Base-by-base conservation (phyloP, 2,329 filamentous ascomycete genomes). In the Scortechinia acanthostroma region DNA sequence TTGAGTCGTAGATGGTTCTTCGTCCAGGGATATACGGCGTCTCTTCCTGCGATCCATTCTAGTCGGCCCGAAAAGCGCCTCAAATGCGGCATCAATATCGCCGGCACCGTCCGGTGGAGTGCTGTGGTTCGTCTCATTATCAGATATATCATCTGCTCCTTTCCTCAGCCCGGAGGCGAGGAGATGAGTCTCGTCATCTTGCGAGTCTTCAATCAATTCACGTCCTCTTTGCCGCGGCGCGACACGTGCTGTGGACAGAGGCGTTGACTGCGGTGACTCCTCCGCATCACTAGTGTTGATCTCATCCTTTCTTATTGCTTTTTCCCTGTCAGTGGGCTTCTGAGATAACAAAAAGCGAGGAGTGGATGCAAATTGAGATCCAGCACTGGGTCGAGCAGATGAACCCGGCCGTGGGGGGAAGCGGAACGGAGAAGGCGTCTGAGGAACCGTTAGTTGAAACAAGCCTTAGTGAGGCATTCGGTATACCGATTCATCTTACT, bases 31-130 rank as follows among this genome's bases (percentile, higher is more conserved):
- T 21, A 59, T 47, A 15, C 61, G 61, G 15, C 58, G 58, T 33
- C 61, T 54, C 52, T 65, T 66, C 17, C 52, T 49, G 13, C 53
- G 48, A 33, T 53, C 49, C 19, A n/a, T n/a, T n/a, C 49, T 47
- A n/a, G 51, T 49, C 2, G 54, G 44, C 2, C 53, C 51, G 46
- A 64, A 63, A 2, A 61, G 51, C 13, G 51, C 53, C 25, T 65
- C 58, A 17, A 58, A 53, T 19, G 57, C 55, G 2, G 50, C 45
- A 42, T 58, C 53, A 3, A 56, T 13, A 15, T 19, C 35, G 6
- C 14, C 10, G 20, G 35, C 14, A 40, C 13, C 10, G 20, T 13
- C 13, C 6, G 10, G 35, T 19, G 17, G n/a, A n/a, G n/a, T n/a
- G n/a, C n/a, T 10, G 20, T 40, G 6, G 35, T 40, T 17, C 6